Evolutionary conservation across 2,329 filamentous ascomycete genomes (phyloP).

Genomic region (Fusarium dimerum): DNA sequence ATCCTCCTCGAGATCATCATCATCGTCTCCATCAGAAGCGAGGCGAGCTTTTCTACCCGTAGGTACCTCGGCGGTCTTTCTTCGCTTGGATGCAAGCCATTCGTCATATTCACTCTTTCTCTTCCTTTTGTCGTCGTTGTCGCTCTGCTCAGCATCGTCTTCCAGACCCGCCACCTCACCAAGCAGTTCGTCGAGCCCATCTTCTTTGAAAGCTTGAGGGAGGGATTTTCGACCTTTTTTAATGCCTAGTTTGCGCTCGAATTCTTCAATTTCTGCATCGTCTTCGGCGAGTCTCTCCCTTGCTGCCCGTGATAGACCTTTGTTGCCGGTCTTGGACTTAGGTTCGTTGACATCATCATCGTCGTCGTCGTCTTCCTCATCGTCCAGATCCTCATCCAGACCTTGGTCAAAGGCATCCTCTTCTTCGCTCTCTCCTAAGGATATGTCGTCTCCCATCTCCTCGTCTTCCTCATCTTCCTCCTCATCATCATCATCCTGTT

Average conservation of each 20-base stretch:
- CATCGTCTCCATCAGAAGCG: constrained; percentile 24
- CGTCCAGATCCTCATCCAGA: constrained; percentile 22
- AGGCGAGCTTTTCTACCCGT: constrained; percentile 14
- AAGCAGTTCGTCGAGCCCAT: constrained; percentile 79
- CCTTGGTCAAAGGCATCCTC: constrained; percentile 24
- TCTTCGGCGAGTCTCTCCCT: constrained; percentile 71
- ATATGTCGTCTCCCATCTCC: constrained; percentile 10
- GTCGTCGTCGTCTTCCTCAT: constrained; percentile 22
- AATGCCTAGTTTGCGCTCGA: constrained; percentile 87
- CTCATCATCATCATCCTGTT: constrained; percentile 27
- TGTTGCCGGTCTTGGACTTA: constrained; percentile 27
- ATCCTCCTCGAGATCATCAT: constrained; percentile 7
- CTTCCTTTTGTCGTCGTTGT: constrained; percentile 62
- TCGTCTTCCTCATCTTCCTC: constrained; percentile 4
- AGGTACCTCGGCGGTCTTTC: constrained; percentile 40
- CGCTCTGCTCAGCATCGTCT: constrained; percentile 42
- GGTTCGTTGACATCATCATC: constrained; percentile 27
- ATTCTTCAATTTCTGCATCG: constrained; percentile 81
- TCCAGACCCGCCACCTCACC: constrained; percentile 52
- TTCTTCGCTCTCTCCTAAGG: constrained; percentile 27
- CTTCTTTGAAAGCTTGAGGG: constrained; percentile 73
- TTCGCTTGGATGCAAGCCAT: constrained; percentile 61
- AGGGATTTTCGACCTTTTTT: constrained; percentile 73
- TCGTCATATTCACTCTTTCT: constrained; percentile 58
- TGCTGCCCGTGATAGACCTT: constrained; percentile 18